Evolutionary conservation across 495 filamentous ascomycete species (phyloP), one percentile per base, ranked within the genome.

Genomic region (Penicillium ucsense): DNA sequence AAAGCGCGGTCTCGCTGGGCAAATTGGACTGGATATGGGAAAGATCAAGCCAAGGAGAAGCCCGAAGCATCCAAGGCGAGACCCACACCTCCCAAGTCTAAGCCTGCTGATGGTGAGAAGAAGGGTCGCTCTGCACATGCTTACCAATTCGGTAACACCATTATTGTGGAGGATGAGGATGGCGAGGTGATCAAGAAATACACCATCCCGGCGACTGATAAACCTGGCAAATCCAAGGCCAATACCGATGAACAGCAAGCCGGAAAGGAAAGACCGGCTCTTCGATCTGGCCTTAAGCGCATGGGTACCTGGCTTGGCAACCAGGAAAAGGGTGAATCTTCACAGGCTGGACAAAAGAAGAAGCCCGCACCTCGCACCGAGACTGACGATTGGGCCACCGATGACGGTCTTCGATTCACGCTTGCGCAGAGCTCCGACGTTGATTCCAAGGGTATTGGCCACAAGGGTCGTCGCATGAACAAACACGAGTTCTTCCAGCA

Each of bases 141-240:
- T 3, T 99, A 95, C 57, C 89, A 95, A 54, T 96, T 91, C 55
- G 94, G 90, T 38, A 92, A 88, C 54, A 95, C 89, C 63, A 91
- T 99, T 54, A 96, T 99, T 58, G 89, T 99, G 10, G 94, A 99
- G 65, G 90, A 99, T 55, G 89, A 91, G 62, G 86, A 95, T 60
- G 94, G 94, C 31, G 94, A 99, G 59, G 94, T 99, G 8, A 79
- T 99, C 62, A 94, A 94, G 73, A 94, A 92, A 49, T 97, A 95
- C 62, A 88, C 94, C 45, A 83, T 96, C 31, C 85, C 89, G 8
- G 56, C 73, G 12, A 4, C 48, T 53, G 59, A 54, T 57, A 54
- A 62, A 62, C 27, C 43, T 8, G 39, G 46, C 37, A 59, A 62
- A 45, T 46, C 46, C 29, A 52, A 60, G 39, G 38, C 53, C 34